Percentiles rank a stretch among this genome's conserved stretches.
These are phyloP conservation scores for Lepraria neglecta DNA, from an alignment of 495 filamentous ascomycete species.

Conservation along the genomic window DNA sequence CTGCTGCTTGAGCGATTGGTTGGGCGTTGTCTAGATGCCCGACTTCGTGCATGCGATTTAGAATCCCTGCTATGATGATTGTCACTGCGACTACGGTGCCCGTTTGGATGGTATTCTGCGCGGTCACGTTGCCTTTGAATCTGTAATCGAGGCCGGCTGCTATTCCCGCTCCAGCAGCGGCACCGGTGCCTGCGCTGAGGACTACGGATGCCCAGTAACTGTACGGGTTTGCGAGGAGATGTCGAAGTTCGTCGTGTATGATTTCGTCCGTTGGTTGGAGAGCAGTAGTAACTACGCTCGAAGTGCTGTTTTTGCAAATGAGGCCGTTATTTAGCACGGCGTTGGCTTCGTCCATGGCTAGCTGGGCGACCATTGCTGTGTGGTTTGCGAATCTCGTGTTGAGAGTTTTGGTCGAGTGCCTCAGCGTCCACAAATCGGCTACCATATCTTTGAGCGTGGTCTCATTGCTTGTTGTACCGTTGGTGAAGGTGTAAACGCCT, in stretches of 20 bases:
- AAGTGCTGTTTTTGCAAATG: constrained; percentile 4
- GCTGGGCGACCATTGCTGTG: constrained; percentile 9
- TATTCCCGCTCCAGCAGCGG: not conserved
- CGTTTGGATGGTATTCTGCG: constrained; percentile 12
- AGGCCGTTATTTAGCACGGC: not conserved
- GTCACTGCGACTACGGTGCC: not conserved
- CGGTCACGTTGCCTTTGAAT: constrained; percentile 7
- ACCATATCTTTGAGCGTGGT: constrained; percentile 13
- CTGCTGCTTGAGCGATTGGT: not conserved
- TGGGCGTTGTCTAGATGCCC: constrained; percentile 14
- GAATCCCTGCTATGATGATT: constrained; percentile 4
- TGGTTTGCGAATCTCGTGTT: constrained; percentile 18
- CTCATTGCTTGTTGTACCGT: constrained; percentile 13
- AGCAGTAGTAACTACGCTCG: not conserved
- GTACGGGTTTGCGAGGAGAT: not conserved
- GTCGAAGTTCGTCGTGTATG: constrained; percentile 1
- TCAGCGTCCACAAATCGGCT: constrained; percentile 5
- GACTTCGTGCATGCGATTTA: constrained; percentile 13
- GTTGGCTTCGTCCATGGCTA: constrained; percentile 13
- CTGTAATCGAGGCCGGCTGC: not conserved
- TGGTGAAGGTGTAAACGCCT: constrained; percentile 16
- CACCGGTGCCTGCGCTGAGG: not conserved
- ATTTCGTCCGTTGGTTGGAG: not conserved
- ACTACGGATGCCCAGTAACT: constrained; percentile 17
- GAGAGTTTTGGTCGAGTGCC: constrained; percentile 4